Percentiles rank a stretch among this genome's conserved stretches.
These are phyloP conservation scores for Talaromyces islandicus DNA, from an alignment of 2,329 filamentous ascomycete genomes.

Conservation along the genomic window DNA sequence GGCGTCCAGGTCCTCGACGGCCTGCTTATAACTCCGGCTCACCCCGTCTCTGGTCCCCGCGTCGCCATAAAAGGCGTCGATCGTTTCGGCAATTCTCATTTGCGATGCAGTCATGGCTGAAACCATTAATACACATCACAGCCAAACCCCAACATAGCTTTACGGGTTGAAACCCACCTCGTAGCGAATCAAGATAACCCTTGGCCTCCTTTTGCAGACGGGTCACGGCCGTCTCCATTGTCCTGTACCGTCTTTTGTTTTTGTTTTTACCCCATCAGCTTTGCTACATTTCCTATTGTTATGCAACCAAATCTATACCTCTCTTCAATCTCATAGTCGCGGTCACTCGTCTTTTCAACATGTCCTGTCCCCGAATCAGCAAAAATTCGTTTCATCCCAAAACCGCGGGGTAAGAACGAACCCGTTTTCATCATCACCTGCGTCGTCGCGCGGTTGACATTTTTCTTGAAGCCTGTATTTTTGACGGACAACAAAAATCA, in stretches of 20 bases:
- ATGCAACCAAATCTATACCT: constrained; percentile 45
- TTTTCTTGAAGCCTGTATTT: constrained; percentile 82
- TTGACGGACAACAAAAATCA: no score
- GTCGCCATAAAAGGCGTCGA: constrained; percentile 98
- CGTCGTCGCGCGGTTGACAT: constrained; percentile 97
- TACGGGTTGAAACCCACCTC: constrained; percentile 58
- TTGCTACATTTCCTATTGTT: constrained; percentile 6
- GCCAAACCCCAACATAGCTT: no score
- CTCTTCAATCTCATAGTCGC: constrained; percentile 97
- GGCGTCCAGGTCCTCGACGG: constrained; percentile 92
- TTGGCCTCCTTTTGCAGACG: constrained; percentile 96
- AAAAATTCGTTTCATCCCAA: not conserved
- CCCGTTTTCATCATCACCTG: constrained; percentile 99
- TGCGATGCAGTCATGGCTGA: constrained; percentile 96
- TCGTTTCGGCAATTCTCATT: constrained; percentile 98
- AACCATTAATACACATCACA: not conserved
- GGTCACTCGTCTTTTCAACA: constrained; percentile 97
- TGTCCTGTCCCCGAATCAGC: constrained; percentile 51
- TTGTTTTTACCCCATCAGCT: constrained; percentile 32
- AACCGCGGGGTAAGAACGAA: constrained; percentile 32
- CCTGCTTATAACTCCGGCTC: constrained; percentile 94
- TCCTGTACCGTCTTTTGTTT: constrained; percentile 89
- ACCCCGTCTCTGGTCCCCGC: constrained; percentile 92
- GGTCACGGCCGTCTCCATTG: constrained; percentile 90
- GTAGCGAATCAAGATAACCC: constrained; percentile 90